Base-by-base conservation (phyloP, 495 filamentous ascomycete genomes). In the Pyrenula aspistea region DNA sequence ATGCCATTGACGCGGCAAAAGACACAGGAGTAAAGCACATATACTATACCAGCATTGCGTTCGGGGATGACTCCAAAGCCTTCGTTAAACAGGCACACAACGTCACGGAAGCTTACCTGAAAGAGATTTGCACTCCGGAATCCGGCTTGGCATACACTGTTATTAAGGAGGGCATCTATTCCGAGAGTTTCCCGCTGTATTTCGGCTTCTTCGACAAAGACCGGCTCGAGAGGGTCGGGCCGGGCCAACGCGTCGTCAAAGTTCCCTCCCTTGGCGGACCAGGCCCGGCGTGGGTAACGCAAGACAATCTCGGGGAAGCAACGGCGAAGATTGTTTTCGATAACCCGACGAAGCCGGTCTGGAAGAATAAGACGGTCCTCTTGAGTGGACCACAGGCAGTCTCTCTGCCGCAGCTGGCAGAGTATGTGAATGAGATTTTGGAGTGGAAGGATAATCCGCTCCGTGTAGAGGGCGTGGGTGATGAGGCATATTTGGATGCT, bases 61-160 rank as follows among this genome's bases (percentile, higher is more conserved):
- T 85, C 57, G 77, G 71, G 4, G 73, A 80, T 2, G 67, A 67
- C 12, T 73, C 68, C 25, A 67, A 74, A 15, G 78, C 77, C 4
- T 65, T 75, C 31, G 84, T 89, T 1, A 89, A 88, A 85, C 77
- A 76, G 25, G 84, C 85, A 11, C 85, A 89, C 61, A 72, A 85
- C 15, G 69, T 69, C 51, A 85, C 84, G 0, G 83, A 89, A 60
- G 61, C 63, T 3, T 83, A 82, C 60, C 73, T 88, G 11, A 58
- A 68, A 15, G 53, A 66, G 1, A 60, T 77, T 15, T 61, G 60
- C 2, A 58, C 56, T 4, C n/a, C 24, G n/a, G 22, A 25, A 8
- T 49, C 36, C 0, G 54, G 56, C 10, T 60, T 78, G 1, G 69
- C 68, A 19, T 77, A 71, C 48, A 87, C 83, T 0, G 54, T 71